Percentiles rank a stretch among this genome's conserved stretches.
Conservation (phyloP, 108 stramenopile genomes). For the Cyclotella distinguenda region DNA sequence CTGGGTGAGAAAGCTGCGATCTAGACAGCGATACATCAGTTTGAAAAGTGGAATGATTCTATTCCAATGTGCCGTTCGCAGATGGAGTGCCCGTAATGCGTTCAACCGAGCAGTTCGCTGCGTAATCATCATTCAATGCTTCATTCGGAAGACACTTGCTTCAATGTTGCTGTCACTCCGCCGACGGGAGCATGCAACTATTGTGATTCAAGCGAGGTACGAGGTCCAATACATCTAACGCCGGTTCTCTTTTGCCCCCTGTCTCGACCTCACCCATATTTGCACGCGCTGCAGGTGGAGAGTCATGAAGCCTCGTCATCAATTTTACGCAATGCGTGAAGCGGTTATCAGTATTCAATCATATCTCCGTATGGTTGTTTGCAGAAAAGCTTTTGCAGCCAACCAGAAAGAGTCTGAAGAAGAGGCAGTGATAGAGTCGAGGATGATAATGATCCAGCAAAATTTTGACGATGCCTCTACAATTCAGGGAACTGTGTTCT, state of each 20-base stretch:
- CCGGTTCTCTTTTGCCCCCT: neutral
- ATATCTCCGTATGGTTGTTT: constrained; percentile 24
- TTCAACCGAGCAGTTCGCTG: constrained; percentile 33
- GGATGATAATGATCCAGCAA: constrained; percentile 50
- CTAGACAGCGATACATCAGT: constrained; percentile 34
- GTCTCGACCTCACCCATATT: neutral
- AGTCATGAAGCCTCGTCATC: constrained; percentile 27
- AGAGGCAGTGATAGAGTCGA: constrained; percentile 21
- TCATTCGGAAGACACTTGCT: constrained; percentile 56
- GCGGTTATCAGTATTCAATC: constrained; percentile 31
- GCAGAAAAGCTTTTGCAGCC: constrained; percentile 10
- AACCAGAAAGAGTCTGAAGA: constrained; percentile 39
- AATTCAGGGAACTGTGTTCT: constrained; percentile 38
- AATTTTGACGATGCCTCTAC: constrained; percentile 49
- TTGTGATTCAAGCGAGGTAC: constrained; percentile 68
- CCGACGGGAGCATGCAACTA: constrained; percentile 49
- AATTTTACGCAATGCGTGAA: constrained; percentile 14
- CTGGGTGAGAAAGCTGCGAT: constrained; percentile 48
- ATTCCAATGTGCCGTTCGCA: constrained; percentile 51
- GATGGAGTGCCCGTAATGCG: constrained; percentile 17
- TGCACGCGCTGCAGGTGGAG: constrained; percentile 41
- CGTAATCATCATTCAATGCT: constrained; percentile 68
- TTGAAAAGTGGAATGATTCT: constrained; percentile 41
- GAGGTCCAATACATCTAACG: neutral
- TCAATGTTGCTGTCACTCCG: constrained; percentile 38